Evolutionary conservation across 2,329 filamentous ascomycete species (phyloP).

Genomic region (Exophiala viscosa): DNA sequence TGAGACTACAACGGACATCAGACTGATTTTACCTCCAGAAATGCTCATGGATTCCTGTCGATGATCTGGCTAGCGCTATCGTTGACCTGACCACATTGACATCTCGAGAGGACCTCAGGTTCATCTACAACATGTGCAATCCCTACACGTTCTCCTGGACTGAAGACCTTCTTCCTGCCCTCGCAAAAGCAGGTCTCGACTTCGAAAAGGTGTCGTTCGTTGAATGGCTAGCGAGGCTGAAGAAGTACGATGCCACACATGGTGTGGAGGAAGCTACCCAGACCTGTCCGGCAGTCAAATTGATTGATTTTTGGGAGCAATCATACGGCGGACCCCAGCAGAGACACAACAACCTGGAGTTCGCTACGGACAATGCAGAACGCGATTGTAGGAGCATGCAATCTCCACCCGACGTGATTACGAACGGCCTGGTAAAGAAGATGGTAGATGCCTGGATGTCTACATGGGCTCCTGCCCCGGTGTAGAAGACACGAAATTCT

Average conservation of each 20-base stretch:
- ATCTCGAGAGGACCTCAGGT: conserved; percentile 25
- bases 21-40: not conserved
- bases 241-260: conserved; percentile 27
- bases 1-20: not conserved
- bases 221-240: conserved; percentile 42
- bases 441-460: conserved; percentile 7
- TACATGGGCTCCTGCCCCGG: conserved; percentile 1
- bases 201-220: conserved; percentile 36
- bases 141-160: conserved; percentile 42
- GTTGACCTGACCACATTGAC: conserved; percentile 24
- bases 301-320: conserved; percentile 50
- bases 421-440: conserved; percentile 1
- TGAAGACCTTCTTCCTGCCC: conserved; percentile 47
- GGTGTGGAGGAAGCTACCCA: conserved; percentile 21
- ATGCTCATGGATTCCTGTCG: conserved; percentile 42
- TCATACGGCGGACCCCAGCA: conserved; percentile 8
- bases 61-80: conserved; percentile 37
- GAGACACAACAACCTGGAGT: not conserved
- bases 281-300: conserved; percentile 44
- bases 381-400: conserved; percentile 1
- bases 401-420: not conserved
- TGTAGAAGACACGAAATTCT: not conserved
- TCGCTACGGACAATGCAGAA: not conserved
- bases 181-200: conserved; percentile 31
- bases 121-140: conserved; percentile 52